Percentiles rank a stretch among this genome's conserved stretches.
These are phyloP conservation scores for Phytophthora chlamydospora DNA, from an alignment of 352 stramenopile species.

Conservation along the genomic window DNA sequence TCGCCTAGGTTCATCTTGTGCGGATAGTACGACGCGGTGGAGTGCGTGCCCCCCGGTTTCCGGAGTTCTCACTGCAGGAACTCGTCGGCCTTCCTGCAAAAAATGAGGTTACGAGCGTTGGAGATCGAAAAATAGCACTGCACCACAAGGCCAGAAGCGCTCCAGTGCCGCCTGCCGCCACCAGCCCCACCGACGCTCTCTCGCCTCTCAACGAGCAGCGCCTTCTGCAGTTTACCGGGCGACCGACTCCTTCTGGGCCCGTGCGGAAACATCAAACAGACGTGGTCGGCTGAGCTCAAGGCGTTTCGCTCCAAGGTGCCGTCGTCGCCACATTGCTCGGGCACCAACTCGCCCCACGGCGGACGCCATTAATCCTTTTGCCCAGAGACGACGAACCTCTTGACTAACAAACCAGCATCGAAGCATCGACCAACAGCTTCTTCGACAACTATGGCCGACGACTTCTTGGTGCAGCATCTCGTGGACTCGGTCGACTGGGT, in stretches of 20 bases:
- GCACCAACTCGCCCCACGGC: neutral
- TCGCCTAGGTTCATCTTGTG: no score
- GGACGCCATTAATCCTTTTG: conserved; percentile 23
- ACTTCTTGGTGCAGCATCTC: conserved; percentile 76
- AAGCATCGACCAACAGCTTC: conserved; percentile 8
- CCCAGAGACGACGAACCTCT: conserved; percentile 10
- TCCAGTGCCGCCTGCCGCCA: neutral
- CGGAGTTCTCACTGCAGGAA: no score
- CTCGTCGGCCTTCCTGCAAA: neutral
- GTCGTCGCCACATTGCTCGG: conserved; percentile 17
- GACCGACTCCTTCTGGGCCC: conserved; percentile 34
- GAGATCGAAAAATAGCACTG: conserved; percentile 26
- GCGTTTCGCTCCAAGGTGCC: conserved; percentile 19
- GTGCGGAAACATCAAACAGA: conserved; percentile 11
- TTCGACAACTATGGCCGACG: conserved; percentile 28
- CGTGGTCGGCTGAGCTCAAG: conserved; percentile 1
- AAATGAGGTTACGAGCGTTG: conserved; percentile 26
- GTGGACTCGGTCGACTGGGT: conserved; percentile 82
- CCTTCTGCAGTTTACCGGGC: conserved; percentile 21
- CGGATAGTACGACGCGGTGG: no score
- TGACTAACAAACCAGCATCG: neutral
- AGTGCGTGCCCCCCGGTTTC: no score
- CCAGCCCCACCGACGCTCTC: conserved; percentile 1
- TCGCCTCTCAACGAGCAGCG: conserved; percentile 1
- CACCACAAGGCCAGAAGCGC: neutral